Evolutionary conservation across 1,284 basidiomycete species (phyloP).

Genomic region (Sutorius eximius): DNA sequence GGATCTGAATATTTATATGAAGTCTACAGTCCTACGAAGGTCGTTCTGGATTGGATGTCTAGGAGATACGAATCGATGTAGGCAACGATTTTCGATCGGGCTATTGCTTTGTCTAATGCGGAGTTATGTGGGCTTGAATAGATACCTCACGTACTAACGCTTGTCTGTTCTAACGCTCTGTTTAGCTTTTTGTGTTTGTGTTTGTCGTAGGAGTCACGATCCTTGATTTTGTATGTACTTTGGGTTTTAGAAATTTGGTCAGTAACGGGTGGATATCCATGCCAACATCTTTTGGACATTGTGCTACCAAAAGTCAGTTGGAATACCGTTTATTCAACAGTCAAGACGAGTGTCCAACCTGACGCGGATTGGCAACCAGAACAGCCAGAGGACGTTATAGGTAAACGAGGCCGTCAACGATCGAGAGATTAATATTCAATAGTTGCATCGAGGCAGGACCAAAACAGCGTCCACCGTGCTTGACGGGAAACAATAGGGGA

Average conservation of each 20-base stretch:
- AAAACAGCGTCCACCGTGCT: no score
- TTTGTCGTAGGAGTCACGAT: background rate
- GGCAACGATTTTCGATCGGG: background rate
- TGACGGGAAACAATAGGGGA: no score
- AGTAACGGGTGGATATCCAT: background rate
- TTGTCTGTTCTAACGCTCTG: background rate
- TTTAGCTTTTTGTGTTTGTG: background rate
- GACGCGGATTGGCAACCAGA: background rate
- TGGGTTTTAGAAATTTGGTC: background rate
- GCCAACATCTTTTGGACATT: background rate
- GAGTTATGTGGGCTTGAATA: no score
- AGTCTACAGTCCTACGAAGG: conserved; percentile 20
- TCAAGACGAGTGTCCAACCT: background rate
- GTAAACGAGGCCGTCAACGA: no score
- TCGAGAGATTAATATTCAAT: no score
- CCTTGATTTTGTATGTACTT: background rate
- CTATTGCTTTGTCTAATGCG: no score
- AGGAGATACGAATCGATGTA: background rate
- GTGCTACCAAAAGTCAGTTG: no score
- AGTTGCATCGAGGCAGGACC: no score
- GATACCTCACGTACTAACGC: background rate
- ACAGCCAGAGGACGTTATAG: background rate
- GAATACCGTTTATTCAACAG: background rate
- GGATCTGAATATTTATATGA: conserved; percentile 14
- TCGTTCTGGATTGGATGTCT: conserved; percentile 15